Conservation (phyloP, 2,329 filamentous ascomycete genomes). For the Diaporthe citri region DNA sequence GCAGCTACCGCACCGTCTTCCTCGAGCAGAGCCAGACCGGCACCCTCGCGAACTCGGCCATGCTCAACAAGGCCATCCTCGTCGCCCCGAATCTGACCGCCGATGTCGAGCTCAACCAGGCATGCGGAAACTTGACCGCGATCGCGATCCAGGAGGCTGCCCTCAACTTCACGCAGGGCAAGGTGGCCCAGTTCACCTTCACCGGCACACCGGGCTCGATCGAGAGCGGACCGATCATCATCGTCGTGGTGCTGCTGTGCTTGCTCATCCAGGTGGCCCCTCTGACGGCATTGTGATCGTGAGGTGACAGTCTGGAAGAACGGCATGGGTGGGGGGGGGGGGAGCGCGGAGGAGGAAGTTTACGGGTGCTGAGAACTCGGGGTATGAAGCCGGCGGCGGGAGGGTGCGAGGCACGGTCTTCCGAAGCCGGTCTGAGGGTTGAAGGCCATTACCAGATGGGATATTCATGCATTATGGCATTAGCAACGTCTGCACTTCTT, state of each 20-base stretch:
- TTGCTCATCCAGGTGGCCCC: conserved; percentile 5
- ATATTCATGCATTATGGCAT: background rate
- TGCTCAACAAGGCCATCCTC: conserved; percentile 56
- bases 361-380: background rate
- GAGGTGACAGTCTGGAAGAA: background rate
- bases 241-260: conserved; percentile 1
- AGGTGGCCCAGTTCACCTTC: conserved; percentile 51
- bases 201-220: conserved; percentile 14
- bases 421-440: background rate
- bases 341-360: background rate
- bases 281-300: conserved; percentile 12
- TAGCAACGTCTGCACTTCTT: conserved; percentile 2
- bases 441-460: conserved; percentile 21
- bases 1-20: conserved; percentile 60
- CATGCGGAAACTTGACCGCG: conserved; percentile 60
- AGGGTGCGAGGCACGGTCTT: conserved; percentile 9
- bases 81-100: conserved; percentile 54
- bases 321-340: no score
- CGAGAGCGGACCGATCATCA: conserved; percentile 19
- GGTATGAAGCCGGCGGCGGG: background rate
- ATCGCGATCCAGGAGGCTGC: conserved; percentile 58
- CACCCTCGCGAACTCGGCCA: conserved; percentile 52
- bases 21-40: conserved; percentile 57
- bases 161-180: conserved; percentile 58
- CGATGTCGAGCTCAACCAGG: conserved; percentile 55